Evolutionary conservation across 345 rosid species (phyloP), one percentile per base, ranked within the genome.

Genomic region (Boechera stricta): DNA sequence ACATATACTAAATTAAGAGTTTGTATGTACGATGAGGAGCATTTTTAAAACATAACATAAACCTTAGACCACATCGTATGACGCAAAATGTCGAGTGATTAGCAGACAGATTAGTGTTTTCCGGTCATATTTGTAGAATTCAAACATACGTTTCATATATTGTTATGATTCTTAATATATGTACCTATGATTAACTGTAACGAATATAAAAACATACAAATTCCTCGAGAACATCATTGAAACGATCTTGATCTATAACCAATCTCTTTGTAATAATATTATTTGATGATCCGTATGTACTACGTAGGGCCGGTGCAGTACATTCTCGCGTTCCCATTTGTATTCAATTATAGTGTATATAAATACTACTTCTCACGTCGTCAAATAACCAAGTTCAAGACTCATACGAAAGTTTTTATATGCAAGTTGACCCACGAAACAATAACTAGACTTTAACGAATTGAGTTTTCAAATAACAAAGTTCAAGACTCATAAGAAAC

Each of bases 51-150:
- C 28, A 44, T 56, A 67, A 56, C 31, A 67, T 35, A 38, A 49
- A 39, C 42, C 24, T 45, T 58, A 61, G 68, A 66, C 73, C 73
- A 75, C 73, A 58, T 58, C 72, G 79, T 21, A 67, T 38, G 48
- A 51, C 62, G n/a, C 60, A 29, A 65, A 47, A 5, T 76, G 69
- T 76, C 74, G 36, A 48, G 69, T 59, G 32, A 68, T 67, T 68
- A 76, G 55, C 55, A 59, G 62, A 68, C 79, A 68, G 9, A 49
- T 51, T 60, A 51, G 62, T 59, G 54, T 68, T 59, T 21, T 68
- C 61, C 49, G 45, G 68, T 67, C 61, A 68, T 68, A 51, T 68
- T 28, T 67, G 26, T 38, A n/a, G 69, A 68, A 31, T 60, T 75
- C 62, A 75, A 75, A 75, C 79, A 58, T 58, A 48, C 11, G 36